A percentile compares a stretch with the other conserved stretches of the same genome.
These are phyloP conservation scores for Phytopythium helicoides DNA, from an alignment of 352 stramenopile species.

Conservation along the genomic window DNA sequence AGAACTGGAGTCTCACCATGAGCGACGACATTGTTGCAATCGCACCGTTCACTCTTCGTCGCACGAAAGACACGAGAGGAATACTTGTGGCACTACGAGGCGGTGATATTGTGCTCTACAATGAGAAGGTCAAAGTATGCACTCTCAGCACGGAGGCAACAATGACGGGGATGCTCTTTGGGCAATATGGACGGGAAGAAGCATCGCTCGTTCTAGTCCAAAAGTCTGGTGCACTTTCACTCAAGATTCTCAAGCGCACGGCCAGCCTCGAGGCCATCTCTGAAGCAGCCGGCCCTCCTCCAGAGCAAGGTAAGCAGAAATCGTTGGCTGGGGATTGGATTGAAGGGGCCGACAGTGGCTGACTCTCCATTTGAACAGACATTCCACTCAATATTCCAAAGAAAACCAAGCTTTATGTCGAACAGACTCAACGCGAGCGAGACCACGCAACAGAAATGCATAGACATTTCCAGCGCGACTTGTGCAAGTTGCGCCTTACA, in stretches of 20 bases:
- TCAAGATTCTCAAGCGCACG: slow-evolving; percentile 90
- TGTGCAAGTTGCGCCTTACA: slow-evolving; percentile 88
- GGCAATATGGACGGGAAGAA: slow-evolving; percentile 86
- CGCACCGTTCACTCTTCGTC: slow-evolving; percentile 64
- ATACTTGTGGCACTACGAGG: slow-evolving; percentile 84
- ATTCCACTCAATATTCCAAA: slow-evolving; percentile 92
- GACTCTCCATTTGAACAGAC: slow-evolving; percentile 33
- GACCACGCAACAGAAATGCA: slow-evolving; percentile 91
- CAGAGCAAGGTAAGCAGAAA: slow-evolving; percentile 79
- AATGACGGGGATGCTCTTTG: slow-evolving; percentile 83
- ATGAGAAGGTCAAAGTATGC: slow-evolving; percentile 85
- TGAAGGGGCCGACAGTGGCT: no score
- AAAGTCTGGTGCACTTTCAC: slow-evolving; percentile 72
- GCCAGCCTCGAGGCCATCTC: slow-evolving; percentile 76
- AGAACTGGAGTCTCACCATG: slow-evolving; percentile 89
- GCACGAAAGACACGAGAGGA: slow-evolving; percentile 73
- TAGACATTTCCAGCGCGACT: slow-evolving; percentile 87
- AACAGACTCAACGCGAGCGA: slow-evolving; percentile 90
- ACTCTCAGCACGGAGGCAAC: slow-evolving; percentile 60
- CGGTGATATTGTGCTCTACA: slow-evolving; percentile 87
- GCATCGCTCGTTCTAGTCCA: slow-evolving; percentile 80
- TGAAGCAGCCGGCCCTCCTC: slow-evolving; percentile 66
- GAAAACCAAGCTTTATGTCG: slow-evolving; percentile 94
- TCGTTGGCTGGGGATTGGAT: no score
- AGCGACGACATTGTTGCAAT: slow-evolving; percentile 81